phyloP scores from a whole-genome alignment of 2,329 filamentous ascomycete species.

The Sarocladiaceae sp. region DNA sequence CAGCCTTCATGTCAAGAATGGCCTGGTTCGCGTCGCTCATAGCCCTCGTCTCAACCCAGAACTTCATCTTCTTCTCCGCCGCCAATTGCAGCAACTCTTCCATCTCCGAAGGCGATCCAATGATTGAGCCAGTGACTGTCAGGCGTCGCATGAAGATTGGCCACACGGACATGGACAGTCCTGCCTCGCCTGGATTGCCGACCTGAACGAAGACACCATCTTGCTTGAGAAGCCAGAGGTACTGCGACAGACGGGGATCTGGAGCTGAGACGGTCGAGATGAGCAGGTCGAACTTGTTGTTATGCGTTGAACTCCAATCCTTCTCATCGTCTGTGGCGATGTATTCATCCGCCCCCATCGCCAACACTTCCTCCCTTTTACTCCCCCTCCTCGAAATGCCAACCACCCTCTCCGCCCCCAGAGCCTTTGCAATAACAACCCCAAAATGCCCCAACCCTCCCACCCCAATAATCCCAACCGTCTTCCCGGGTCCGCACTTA shows the following conservation, averaged over 20 bases:
- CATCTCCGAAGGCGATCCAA: conserved; percentile 53
- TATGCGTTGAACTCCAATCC: conserved; percentile 51
- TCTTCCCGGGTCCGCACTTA: conserved; percentile 62
- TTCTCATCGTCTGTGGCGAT: conserved; percentile 40
- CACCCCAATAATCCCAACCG: conserved; percentile 62
- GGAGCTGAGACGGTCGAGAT: conserved; percentile 49
- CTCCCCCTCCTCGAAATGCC: conserved; percentile 50
- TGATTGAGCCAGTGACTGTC: conserved; percentile 38
- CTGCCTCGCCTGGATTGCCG: conserved; percentile 32
- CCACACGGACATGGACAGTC: conserved; percentile 25
- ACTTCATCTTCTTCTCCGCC: conserved; percentile 46
- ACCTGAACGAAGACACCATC: conserved; percentile 63
- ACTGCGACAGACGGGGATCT: conserved; percentile 56
- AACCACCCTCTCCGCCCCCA: conserved; percentile 58
- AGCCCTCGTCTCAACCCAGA: conserved; percentile 46
- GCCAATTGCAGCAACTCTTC: conserved; percentile 55
- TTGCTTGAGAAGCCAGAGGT: conserved; percentile 53
- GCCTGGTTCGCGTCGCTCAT: conserved; percentile 49
- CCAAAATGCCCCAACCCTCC: conserved; percentile 68
- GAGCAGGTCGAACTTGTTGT: conserved; percentile 51
- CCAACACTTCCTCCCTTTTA: conserved; percentile 52
- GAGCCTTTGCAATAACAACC: conserved; percentile 62
- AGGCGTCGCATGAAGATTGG: conserved; percentile 51
- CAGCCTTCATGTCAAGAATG: conserved; percentile 47
- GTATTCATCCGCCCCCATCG: conserved; percentile 52